phyloP scores from a whole-genome alignment of 805 yeast species.

The Kuraishia ogatae region DNA sequence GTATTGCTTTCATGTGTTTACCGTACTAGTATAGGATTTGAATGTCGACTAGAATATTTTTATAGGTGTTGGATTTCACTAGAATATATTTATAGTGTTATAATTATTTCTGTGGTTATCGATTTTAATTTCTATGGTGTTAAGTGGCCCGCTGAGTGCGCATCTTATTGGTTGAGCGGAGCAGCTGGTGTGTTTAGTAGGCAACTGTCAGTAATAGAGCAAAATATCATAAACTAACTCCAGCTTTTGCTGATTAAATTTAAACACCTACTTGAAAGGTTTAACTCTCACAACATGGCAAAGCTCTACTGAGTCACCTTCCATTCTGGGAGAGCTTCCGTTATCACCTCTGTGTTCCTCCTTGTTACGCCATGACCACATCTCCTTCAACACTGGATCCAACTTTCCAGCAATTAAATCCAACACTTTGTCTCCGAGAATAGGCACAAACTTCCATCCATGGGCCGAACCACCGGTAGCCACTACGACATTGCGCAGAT shows the following conservation, averaged over 20 bases:
- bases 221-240: too few species aligned
- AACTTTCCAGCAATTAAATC: constrained; percentile 12
- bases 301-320: constrained; percentile 15
- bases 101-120: background rate
- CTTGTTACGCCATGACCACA: constrained; percentile 17
- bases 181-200: too few species aligned
- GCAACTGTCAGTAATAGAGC: too few species aligned
- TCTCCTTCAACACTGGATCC: constrained; percentile 9
- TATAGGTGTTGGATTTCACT: too few species aligned
- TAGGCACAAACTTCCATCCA: constrained; percentile 19
- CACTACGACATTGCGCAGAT: constrained; percentile 11
- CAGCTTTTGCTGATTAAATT: too few species aligned
- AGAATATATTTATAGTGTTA: background rate
- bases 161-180: too few species aligned
- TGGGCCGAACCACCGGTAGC: constrained; percentile 20
- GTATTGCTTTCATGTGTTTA: too few species aligned
- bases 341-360: constrained; percentile 7
- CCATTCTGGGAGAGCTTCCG: constrained; percentile 19
- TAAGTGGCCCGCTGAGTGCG: too few species aligned
- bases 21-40: too few species aligned
- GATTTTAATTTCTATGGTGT: too few species aligned
- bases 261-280: too few species aligned
- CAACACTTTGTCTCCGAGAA: constrained; percentile 17
- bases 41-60: too few species aligned
- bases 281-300: constrained; percentile 2